Evolutionary conservation across 371 early-diverging fungal species (phyloP).

Genomic region (Apophysomyces ossiformis): DNA sequence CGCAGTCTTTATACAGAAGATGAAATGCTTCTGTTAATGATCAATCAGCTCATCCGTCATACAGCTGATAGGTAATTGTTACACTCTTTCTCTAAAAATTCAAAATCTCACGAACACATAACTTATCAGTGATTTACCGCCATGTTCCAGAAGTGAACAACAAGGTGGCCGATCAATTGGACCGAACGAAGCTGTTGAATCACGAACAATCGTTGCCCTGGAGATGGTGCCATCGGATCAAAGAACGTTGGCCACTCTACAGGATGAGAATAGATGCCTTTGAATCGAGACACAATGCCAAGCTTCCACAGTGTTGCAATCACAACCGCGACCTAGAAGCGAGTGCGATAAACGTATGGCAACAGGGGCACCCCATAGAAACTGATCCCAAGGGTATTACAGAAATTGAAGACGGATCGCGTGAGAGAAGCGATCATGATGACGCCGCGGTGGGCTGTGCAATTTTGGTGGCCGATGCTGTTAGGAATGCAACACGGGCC

Average conservation of each 20-base stretch:
- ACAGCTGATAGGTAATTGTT: no score
- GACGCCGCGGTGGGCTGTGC: slow-evolving; percentile 5
- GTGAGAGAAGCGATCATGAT: slow-evolving; percentile 6
- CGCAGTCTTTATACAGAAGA: no score
- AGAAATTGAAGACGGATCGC: slow-evolving; percentile 4
- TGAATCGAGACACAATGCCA: slow-evolving; percentile 23
- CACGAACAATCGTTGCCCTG: slow-evolving; percentile 19
- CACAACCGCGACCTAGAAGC: slow-evolving; percentile 30
- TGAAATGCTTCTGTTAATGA: no score
- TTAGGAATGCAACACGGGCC: neutral
- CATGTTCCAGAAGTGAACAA: slow-evolving; percentile 27
- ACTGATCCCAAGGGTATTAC: slow-evolving; percentile 7
- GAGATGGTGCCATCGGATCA: slow-evolving; percentile 12
- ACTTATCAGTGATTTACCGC: slow-evolving; percentile 17
- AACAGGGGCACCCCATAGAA: slow-evolving; percentile 16
- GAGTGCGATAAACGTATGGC: slow-evolving; percentile 28
- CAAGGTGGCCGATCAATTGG: slow-evolving; percentile 17
- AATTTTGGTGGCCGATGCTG: slow-evolving; percentile 13
- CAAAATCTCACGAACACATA: neutral
- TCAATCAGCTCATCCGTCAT: no score
- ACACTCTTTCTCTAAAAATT: no score
- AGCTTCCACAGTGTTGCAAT: slow-evolving; percentile 24
- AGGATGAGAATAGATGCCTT: slow-evolving; percentile 32
- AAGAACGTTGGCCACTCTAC: slow-evolving; percentile 7
- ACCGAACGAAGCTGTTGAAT: slow-evolving; percentile 13